phyloP scores from a whole-genome alignment of 164 flowering plant genomes.

The Tetrastigma voinierianum region DNA sequence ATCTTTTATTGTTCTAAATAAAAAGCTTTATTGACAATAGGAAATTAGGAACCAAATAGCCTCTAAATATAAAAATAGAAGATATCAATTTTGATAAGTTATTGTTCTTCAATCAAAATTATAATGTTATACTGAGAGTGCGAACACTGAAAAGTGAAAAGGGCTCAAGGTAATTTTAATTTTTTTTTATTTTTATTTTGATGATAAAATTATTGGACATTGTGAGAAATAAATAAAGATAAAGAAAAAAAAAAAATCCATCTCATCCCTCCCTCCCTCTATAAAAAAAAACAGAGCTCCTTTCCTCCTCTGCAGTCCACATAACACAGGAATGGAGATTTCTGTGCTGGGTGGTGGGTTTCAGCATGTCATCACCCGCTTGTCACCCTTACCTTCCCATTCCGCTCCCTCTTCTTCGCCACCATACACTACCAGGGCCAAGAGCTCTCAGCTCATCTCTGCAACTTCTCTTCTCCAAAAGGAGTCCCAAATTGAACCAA shows the following conservation, averaged over 20 bases:
- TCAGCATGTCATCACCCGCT: background rate
- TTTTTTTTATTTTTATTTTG: too few species aligned
- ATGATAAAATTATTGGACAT: too few species aligned
- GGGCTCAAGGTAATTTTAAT: too few species aligned
- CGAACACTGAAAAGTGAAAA: too few species aligned
- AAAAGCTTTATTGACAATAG: too few species aligned
- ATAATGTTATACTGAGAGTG: too few species aligned
- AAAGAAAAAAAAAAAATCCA: background rate
- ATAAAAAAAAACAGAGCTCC: background rate
- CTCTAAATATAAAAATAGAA: too few species aligned
- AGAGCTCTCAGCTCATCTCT: background rate
- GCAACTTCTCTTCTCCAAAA: slow-evolving; percentile 4
- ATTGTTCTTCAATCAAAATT: too few species aligned
- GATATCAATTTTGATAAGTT: too few species aligned
- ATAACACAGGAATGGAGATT: slow-evolving; percentile 12
- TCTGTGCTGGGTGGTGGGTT: background rate
- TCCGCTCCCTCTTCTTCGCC: background rate
- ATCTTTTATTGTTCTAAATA: too few species aligned
- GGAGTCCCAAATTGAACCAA: slow-evolving; percentile 3
- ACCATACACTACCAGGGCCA: slow-evolving; percentile 8
- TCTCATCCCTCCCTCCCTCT: background rate
- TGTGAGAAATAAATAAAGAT: too few species aligned
- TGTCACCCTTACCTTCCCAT: background rate
- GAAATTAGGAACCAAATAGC: too few species aligned
- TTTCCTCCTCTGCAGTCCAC: background rate